Conservation (phyloP, 352 stramenopile species). For the Globisporangium spinosum region DNA sequence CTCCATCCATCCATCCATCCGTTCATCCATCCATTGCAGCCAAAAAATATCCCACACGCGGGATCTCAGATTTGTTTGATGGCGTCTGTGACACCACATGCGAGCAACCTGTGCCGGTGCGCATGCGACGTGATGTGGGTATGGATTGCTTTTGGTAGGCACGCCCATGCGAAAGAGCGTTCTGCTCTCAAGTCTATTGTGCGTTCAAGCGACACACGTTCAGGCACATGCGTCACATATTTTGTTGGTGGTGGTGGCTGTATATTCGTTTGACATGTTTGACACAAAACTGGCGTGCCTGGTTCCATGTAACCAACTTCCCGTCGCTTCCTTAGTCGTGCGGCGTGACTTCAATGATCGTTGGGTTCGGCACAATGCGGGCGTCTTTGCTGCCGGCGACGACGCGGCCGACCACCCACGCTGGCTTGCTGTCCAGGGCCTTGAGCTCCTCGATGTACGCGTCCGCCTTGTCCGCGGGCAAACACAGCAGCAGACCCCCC, state of each 20-base stretch:
- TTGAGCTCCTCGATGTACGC: slow-evolving; percentile 87
- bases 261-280: not conserved
- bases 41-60: not conserved
- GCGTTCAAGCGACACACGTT: not conserved
- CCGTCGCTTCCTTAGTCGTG: slow-evolving; percentile 26
- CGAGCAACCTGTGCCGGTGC: not conserved
- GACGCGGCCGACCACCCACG: slow-evolving; percentile 93
- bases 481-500: slow-evolving; percentile 90
- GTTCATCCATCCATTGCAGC: not conserved
- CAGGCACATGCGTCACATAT: not conserved
- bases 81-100: not conserved
- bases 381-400: slow-evolving; percentile 67
- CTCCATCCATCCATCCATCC: too few species aligned
- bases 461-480: slow-evolving; percentile 82
- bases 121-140: not conserved
- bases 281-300: not conserved
- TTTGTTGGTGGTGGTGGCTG: too few species aligned
- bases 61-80: not conserved
- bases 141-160: not conserved
- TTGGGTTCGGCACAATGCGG: slow-evolving; percentile 47
- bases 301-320: not conserved
- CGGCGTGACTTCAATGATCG: slow-evolving; percentile 52
- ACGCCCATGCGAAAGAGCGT: not conserved
- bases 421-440: slow-evolving; percentile 80
- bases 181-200: not conserved